Base-by-base conservation (phyloP, 305 asterid species). In the Striga hermonthica region DNA sequence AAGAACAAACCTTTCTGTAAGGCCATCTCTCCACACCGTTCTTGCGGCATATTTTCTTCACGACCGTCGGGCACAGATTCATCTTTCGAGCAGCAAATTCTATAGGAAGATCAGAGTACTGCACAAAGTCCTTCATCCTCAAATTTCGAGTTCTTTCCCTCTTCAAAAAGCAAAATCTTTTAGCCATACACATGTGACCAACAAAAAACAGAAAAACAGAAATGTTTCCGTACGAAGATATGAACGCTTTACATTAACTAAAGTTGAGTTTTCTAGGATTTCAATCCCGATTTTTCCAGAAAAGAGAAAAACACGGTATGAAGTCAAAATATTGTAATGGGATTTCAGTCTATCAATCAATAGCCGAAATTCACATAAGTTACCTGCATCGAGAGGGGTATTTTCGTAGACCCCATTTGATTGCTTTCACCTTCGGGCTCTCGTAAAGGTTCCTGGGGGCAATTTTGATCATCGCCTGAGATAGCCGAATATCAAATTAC, bases 11-110 rank as follows among this genome's bases (percentile, higher is more conserved):
- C 96, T 83, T 92, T 79, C 96, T 74, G 65, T 86, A 81, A 43
- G 98, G 98, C 98, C 98, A 92, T 64, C 95, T 83, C 1, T 9
- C 1, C 54, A 92, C 75, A 16, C 97, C 98, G 66, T 76, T 71
- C 58, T 74, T 81, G 14, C 98, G 75, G 67, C 97, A 92, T 56
- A 85, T 77, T 65, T 86, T 92, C 86, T 92, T 89, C 81, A 92
- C 65, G 40, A 89, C 98, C 0, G 95, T 87, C 0, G 93, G 89
- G 72, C 96, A 91, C 5, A 91, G 61, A n/a, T 76, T 81, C 91
- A 91, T 41, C 72, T 40, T 80, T 75, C 70, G 62, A 1, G 95
- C 95, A 4, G 95, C 98, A n/a, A 57, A 70, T 4, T 75, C 84
- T 52, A 89, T 82, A 0, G 89, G 87, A 58, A 83, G 83, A 73